Evolutionary conservation across 345 rosid genomes (phyloP).

Genomic region (Hevea brasiliensis): DNA sequence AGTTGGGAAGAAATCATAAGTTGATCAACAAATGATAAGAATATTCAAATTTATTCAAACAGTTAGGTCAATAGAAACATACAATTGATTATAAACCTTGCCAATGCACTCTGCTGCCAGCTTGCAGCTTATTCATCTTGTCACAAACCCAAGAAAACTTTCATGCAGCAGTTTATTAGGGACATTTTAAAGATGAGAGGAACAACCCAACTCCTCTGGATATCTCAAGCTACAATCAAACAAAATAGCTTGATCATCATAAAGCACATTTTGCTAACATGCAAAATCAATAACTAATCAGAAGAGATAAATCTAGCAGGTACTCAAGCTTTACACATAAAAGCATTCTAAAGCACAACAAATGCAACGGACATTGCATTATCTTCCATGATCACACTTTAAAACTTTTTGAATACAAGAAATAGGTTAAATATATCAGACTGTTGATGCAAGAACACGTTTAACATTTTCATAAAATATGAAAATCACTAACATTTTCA

Average conservation of each 20-base stretch:
- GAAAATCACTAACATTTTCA: no score
- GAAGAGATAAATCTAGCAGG: not conserved
- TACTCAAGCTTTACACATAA: not conserved
- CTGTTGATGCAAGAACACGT: no score
- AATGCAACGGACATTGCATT: not conserved
- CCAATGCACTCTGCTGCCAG: constrained; percentile 18
- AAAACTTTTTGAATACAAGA: not conserved
- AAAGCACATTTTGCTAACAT: constrained; percentile 8
- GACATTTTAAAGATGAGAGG: not conserved
- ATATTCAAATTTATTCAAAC: constrained; percentile 1
- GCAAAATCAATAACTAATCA: not conserved
- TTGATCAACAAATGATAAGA: not conserved
- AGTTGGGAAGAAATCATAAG: not conserved
- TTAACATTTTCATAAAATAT: no score
- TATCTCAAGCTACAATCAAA: constrained; percentile 20
- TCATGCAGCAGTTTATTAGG: constrained; percentile 17
- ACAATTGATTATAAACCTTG: constrained; percentile 28
- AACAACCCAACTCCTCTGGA: constrained; percentile 18
- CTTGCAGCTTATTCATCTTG: constrained; percentile 14
- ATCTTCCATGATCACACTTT: not conserved
- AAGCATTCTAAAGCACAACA: not conserved
- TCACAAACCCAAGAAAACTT: constrained; percentile 11
- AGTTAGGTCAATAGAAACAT: constrained; percentile 26
- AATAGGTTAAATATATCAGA: not conserved
- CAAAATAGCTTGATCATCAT: constrained; percentile 8